Conservation (phyloP, 2,329 filamentous ascomycete genomes). For the Xylaria sp. region DNA sequence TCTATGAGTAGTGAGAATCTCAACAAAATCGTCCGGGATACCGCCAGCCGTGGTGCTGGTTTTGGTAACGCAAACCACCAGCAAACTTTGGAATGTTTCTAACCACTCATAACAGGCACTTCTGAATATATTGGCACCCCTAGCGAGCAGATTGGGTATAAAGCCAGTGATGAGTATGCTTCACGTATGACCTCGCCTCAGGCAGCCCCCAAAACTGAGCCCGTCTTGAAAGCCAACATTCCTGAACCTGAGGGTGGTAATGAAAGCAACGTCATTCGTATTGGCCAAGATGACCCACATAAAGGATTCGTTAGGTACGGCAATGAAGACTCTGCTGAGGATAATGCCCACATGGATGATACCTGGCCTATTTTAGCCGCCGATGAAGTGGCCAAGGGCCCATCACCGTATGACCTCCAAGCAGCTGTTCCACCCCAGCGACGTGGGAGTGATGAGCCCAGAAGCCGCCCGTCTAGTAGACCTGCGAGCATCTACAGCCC, state of each 20-base stretch:
- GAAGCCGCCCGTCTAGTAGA: slow-evolving; percentile 72
- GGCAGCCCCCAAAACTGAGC: slow-evolving; percentile 57
- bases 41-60: slow-evolving; percentile 64
- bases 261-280: slow-evolving; percentile 75
- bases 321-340: slow-evolving; percentile 60
- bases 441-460: slow-evolving; percentile 66
- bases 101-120: slow-evolving; percentile 64
- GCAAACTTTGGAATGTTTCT: slow-evolving; percentile 48
- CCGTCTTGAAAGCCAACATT: slow-evolving; percentile 44
- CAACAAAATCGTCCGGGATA: slow-evolving; percentile 86
- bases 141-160: slow-evolving; percentile 89
- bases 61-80: slow-evolving; percentile 57
- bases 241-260: slow-evolving; percentile 51
- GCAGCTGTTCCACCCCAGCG: slow-evolving; percentile 84
- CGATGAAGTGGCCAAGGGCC: slow-evolving; percentile 84
- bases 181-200: slow-evolving; percentile 78
- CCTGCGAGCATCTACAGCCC: slow-evolving; percentile 71
- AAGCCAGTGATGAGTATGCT: slow-evolving; percentile 85
- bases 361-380: slow-evolving; percentile 85
- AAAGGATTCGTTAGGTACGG: slow-evolving; percentile 57
- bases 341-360: slow-evolving; percentile 67
- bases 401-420: slow-evolving; percentile 73
- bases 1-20: slow-evolving; percentile 89
- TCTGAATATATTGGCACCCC: slow-evolving; percentile 77
- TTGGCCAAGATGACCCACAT: slow-evolving; percentile 71